Evolutionary conservation across 768 basidiomycete genomes (phyloP).

Genomic region (Crassisporium funariophilum): DNA sequence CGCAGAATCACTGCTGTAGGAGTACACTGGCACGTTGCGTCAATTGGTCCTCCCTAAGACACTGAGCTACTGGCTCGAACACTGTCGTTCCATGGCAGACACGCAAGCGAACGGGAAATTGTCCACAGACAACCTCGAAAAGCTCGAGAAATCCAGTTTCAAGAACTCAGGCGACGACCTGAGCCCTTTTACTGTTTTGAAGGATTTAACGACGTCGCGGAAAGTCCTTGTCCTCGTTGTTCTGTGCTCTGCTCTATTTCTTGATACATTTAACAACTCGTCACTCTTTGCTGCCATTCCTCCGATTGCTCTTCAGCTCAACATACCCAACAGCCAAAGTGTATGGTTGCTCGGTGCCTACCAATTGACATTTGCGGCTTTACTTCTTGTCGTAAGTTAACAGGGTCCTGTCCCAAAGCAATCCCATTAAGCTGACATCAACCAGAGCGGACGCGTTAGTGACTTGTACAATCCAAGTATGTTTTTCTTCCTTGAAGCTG

Average conservation of each 20-base stretch:
- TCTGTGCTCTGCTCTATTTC: conserved; percentile 43
- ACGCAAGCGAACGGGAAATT: no score
- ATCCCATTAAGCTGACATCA: conserved; percentile 1
- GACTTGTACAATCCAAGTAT: conserved; percentile 45
- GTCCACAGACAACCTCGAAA: no score
- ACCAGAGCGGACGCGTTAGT: conserved; percentile 39
- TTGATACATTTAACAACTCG: conserved; percentile 48
- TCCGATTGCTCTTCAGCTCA: conserved; percentile 24
- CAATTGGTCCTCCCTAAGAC: no score
- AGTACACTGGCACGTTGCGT: no score
- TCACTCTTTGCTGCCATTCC: conserved; percentile 43
- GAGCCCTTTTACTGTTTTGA: no score
- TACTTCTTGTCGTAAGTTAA: conserved; percentile 35
- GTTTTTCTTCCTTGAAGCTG: conserved; percentile 9
- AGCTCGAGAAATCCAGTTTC: no score
- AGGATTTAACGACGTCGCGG: conserved; percentile 10
- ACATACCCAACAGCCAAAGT: conserved; percentile 23
- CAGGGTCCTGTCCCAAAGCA: not conserved
- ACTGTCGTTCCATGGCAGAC: no score
- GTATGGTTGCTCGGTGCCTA: conserved; percentile 47
- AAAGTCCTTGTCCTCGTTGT: conserved; percentile 29
- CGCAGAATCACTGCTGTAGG: no score
- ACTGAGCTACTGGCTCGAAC: no score
- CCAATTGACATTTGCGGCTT: conserved; percentile 44
- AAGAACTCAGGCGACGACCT: no score